Conservation (phyloP, 2,329 filamentous ascomycete species). For the Monosporascus sp. region DNA sequence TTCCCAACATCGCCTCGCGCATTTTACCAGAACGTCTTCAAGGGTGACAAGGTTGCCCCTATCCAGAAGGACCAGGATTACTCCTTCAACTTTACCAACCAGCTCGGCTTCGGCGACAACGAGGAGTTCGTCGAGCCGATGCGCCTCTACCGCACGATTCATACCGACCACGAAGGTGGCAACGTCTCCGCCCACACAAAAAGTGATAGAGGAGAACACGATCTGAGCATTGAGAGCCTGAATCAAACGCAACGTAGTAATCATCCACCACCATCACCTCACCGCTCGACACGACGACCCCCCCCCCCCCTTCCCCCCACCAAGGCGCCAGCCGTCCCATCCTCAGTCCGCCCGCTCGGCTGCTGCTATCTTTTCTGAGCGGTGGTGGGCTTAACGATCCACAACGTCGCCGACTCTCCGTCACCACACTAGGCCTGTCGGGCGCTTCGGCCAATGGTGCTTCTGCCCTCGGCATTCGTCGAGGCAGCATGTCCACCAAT, state of each 20-base stretch:
- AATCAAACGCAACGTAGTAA: conserved; percentile 98
- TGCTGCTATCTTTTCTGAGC: no score
- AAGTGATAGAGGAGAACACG: conserved; percentile 89
- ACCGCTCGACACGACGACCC: conserved; percentile 99
- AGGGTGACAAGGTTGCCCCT: conserved; percentile 95
- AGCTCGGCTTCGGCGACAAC: conserved; percentile 95
- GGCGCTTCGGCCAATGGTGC: no score
- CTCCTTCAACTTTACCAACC: conserved; percentile 98
- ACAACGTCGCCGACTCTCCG: no score
- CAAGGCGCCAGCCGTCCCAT: conserved; percentile 99
- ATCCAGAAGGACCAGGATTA: conserved; percentile 99
- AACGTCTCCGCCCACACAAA: conserved; percentile 98
- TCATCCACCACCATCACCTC: conserved; percentile 98
- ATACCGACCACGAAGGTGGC: conserved; percentile 99
- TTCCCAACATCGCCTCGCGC: conserved; percentile 93
- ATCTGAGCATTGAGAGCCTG: conserved; percentile 99
- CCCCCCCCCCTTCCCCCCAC: conserved; percentile 96
- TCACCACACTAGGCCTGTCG: no score
- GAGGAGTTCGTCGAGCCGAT: conserved; percentile 96
- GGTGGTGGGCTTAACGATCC: no score
- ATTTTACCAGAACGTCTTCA: conserved; percentile 99
- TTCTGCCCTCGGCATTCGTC: no score
- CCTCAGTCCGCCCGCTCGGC: conserved; percentile 94
- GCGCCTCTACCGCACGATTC: conserved; percentile 98
- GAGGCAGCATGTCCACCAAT: no score